These are phyloP conservation scores for Metschnikowia kofuensis DNA, from an alignment of 805 yeast species.

Conservation along the genomic window DNA sequence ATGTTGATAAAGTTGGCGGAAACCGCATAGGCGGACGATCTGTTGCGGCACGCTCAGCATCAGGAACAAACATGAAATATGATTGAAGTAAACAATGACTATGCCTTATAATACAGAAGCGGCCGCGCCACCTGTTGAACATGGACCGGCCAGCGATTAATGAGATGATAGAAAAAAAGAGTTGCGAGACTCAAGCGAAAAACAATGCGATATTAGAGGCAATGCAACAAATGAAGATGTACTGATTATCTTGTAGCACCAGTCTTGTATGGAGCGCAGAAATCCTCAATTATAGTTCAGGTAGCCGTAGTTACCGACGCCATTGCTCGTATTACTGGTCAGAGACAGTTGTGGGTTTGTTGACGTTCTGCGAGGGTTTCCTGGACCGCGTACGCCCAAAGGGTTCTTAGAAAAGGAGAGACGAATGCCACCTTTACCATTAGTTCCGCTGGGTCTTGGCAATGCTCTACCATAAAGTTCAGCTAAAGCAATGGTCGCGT, in stretches of 20 bases:
- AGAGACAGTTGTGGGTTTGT: conserved; percentile 23
- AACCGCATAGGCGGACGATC: no score
- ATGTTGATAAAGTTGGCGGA: background rate
- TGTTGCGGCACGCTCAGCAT: no score
- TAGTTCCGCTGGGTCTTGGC: conserved; percentile 69
- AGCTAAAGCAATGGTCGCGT: conserved; percentile 90
- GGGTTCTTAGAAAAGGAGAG: conserved; percentile 95
- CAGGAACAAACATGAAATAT: background rate
- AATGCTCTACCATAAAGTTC: conserved; percentile 90
- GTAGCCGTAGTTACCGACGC: conserved; percentile 37
- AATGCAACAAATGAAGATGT: conserved; percentile 7
- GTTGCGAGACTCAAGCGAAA: background rate
- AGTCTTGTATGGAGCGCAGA: background rate
- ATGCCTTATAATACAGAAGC: conserved; percentile 8
- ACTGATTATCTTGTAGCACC: background rate
- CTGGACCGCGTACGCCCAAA: conserved; percentile 85
- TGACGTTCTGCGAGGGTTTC: conserved; percentile 41
- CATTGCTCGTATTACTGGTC: conserved; percentile 15
- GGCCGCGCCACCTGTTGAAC: background rate
- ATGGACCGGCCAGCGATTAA: background rate
- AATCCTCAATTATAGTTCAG: conserved; percentile 27
- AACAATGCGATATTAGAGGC: background rate
- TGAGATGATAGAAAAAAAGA: background rate
- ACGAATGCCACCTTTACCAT: conserved; percentile 89
- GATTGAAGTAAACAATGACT: conserved; percentile 11